Conservation (phyloP, 2,329 filamentous ascomycete species). For the Helicocarpus griseus region DNA sequence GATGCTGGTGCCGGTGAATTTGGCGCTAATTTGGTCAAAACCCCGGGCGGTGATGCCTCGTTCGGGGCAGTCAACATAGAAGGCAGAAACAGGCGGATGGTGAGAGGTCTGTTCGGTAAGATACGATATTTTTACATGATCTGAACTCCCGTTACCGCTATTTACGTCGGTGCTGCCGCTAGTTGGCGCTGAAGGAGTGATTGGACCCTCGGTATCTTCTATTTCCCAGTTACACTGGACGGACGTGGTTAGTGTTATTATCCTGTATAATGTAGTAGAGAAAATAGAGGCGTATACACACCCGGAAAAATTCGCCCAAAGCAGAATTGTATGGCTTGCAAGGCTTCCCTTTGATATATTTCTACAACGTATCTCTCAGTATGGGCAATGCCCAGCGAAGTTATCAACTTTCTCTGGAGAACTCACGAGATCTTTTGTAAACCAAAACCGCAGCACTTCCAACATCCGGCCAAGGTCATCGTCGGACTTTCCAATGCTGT, state of each 20-base stretch:
- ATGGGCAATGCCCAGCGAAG: slow-evolving; percentile 12
- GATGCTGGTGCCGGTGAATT: slow-evolving; percentile 92
- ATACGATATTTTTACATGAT: slow-evolving; percentile 72
- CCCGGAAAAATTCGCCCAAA: slow-evolving; percentile 92
- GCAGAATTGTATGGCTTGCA: slow-evolving; percentile 99
- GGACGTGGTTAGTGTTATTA: slow-evolving; percentile 13
- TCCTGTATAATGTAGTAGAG: neutral
- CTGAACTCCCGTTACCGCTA: slow-evolving; percentile 20
- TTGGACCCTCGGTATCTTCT: slow-evolving; percentile 62
- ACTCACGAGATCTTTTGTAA: slow-evolving; percentile 80
- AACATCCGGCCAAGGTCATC: slow-evolving; percentile 90
- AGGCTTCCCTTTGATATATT: slow-evolving; percentile 96
- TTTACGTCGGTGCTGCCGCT: slow-evolving; percentile 25
- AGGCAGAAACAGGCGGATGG: slow-evolving; percentile 93
- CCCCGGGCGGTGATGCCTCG: slow-evolving; percentile 80
- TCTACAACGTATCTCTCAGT: slow-evolving; percentile 39
- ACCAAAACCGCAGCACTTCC: slow-evolving; percentile 92
- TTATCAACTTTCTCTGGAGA: neutral
- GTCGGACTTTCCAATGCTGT: slow-evolving; percentile 74
- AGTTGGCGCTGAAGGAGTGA: slow-evolving; percentile 32
- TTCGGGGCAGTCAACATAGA: slow-evolving; percentile 84
- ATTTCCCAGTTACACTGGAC: slow-evolving; percentile 88
- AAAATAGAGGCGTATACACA: slow-evolving; percentile 34
- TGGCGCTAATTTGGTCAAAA: slow-evolving; percentile 93
- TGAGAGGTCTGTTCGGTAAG: slow-evolving; percentile 97